These are phyloP conservation scores for Datisca glomerata DNA, from an alignment of 306 rosid species.

Conservation along the genomic window DNA sequence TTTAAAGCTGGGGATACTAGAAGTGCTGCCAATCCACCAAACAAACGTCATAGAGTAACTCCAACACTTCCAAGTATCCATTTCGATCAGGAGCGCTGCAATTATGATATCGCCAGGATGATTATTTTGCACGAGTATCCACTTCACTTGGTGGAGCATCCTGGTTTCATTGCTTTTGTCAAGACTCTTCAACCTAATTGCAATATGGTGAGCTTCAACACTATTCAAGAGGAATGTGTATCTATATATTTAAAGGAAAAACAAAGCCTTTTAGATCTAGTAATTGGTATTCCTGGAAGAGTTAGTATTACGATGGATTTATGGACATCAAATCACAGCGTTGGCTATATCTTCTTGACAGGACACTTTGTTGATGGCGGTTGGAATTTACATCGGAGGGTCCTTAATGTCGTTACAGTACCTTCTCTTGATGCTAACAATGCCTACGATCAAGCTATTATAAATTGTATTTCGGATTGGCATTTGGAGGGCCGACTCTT, in stretches of 20 bases:
- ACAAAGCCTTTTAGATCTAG: conserved; percentile 46
- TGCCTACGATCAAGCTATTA: conserved; percentile 41
- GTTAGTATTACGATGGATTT: conserved; percentile 71
- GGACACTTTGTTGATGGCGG: conserved; percentile 79
- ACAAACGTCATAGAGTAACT: conserved; percentile 36
- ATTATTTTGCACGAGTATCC: conserved; percentile 80
- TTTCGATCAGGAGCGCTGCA: conserved; percentile 59
- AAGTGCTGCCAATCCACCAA: conserved; percentile 28
- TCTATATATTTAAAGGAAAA: conserved; percentile 48
- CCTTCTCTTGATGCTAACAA: conserved; percentile 52
- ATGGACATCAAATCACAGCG: conserved; percentile 54
- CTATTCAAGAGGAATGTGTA: conserved; percentile 46
- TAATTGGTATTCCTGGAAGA: conserved; percentile 55
- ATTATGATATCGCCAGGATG: conserved; percentile 64
- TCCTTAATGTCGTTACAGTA: conserved; percentile 56
- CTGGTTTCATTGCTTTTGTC: conserved; percentile 52
- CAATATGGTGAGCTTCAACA: conserved; percentile 23
- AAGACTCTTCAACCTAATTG: conserved; percentile 70
- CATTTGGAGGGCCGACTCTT: conserved; percentile 55
- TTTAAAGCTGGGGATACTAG: conserved; percentile 19
- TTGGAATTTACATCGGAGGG: conserved; percentile 61
- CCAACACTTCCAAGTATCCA: conserved; percentile 24
- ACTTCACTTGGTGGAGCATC: conserved; percentile 72
- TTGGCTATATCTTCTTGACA: conserved; percentile 53
- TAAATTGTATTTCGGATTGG: conserved; percentile 72